phyloP scores from a whole-genome alignment of 495 filamentous ascomycete species.

The Penicillium pancosmium region DNA sequence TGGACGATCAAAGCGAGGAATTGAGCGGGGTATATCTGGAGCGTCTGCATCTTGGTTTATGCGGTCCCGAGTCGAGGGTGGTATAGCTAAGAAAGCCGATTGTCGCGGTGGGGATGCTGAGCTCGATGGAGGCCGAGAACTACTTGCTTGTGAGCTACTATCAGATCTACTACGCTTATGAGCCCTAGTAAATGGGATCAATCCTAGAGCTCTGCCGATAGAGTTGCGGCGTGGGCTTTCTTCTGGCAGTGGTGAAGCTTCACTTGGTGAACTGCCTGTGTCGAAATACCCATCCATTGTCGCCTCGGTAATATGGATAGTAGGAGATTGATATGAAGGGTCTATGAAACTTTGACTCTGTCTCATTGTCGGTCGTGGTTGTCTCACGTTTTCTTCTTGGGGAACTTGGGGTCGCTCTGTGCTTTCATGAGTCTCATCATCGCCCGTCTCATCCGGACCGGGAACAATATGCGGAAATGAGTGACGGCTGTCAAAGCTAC shows the following conservation, averaged over 20 bases:
- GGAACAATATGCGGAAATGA: conserved; percentile 25
- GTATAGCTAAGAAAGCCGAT: conserved; percentile 31
- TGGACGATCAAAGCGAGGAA: conserved; percentile 43
- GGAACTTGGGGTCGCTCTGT: conserved; percentile 5
- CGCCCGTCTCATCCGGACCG: conserved; percentile 9
- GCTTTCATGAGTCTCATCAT: conserved; percentile 3
- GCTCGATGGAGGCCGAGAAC: conserved; percentile 24
- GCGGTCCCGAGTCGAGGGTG: conserved; percentile 28
- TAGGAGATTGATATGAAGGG: conserved; percentile 25
- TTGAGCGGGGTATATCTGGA: conserved; percentile 32
- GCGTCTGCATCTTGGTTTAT: conserved; percentile 25
- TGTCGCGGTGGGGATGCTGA: conserved; percentile 26
- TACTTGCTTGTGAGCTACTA: conserved; percentile 19
- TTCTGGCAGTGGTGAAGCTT: conserved; percentile 23
- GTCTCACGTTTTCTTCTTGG: conserved; percentile 13
- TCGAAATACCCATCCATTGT: conserved; percentile 29
- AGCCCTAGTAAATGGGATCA: conserved; percentile 12
- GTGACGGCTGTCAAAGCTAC: conserved; percentile 37
- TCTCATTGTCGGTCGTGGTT: conserved; percentile 25
- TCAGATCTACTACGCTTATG: conserved; percentile 25
- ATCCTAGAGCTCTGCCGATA: conserved; percentile 16
- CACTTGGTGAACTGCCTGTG: conserved; percentile 14
- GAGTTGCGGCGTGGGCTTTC: conserved; percentile 9
- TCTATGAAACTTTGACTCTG: conserved; percentile 31
- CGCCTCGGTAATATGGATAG: conserved; percentile 39